Conservation (phyloP, 306 rosid species). For the Myrica gale region DNA sequence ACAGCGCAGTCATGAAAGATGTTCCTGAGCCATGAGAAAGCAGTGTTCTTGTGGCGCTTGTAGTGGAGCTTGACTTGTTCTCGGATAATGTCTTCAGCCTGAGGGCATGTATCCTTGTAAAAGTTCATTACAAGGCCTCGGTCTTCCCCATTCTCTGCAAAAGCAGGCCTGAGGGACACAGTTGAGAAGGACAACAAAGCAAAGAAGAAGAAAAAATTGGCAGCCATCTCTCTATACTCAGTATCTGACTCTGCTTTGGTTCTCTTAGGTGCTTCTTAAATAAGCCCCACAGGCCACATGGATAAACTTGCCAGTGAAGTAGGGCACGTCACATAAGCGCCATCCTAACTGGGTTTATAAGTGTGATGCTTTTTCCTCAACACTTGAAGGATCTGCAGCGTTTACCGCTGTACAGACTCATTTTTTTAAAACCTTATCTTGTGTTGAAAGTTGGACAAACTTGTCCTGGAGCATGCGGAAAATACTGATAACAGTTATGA, state of each 20-base stretch:
- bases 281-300: conserved; percentile 36
- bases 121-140: conserved; percentile 70
- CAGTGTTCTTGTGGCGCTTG: conserved; percentile 99
- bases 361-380: conserved; percentile 11
- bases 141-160: conserved; percentile 43
- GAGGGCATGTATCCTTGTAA: conserved; percentile 90
- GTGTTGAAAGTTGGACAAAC: neutral
- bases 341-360: neutral
- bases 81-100: conserved; percentile 88
- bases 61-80: conserved; percentile 93
- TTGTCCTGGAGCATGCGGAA: neutral
- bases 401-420: conserved; percentile 5
- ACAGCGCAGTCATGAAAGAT: conserved; percentile 98
- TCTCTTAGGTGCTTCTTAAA: conserved; percentile 40
- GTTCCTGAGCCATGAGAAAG: conserved; percentile 98
- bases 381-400: neutral
- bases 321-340: neutral
- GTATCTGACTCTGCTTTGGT: conserved; percentile 12
- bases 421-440: neutral
- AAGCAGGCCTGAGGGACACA: conserved; percentile 29
- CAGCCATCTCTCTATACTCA: conserved; percentile 44
- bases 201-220: conserved; percentile 43
- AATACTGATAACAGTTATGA: neutral
- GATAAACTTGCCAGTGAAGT: conserved; percentile 12
- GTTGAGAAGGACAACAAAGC: conserved; percentile 51